These are phyloP conservation scores for Nicotiana obtusifolia DNA, from an alignment of 257 asterid genomes.

Conservation along the genomic window DNA sequence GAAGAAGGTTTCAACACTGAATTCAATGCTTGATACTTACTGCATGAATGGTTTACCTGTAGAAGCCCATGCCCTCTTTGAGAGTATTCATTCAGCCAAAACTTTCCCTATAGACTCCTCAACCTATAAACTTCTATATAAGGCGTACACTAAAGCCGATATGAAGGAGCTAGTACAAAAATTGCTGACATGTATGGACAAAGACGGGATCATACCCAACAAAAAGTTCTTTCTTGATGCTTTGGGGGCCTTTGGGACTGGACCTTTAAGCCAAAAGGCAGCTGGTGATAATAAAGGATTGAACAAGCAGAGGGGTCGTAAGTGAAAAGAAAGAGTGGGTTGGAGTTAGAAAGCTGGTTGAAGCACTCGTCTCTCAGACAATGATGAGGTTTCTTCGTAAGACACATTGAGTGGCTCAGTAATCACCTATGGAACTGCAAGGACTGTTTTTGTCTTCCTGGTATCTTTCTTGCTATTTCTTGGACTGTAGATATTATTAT, in stretches of 20 bases:
- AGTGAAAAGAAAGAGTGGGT: not conserved
- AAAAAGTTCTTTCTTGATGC: slow-evolving; percentile 85
- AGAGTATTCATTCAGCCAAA: slow-evolving; percentile 36
- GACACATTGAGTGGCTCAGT: not conserved
- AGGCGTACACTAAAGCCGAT: slow-evolving; percentile 76
- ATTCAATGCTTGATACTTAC: slow-evolving; percentile 85
- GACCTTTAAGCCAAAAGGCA: slow-evolving; percentile 34
- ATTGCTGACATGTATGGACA: slow-evolving; percentile 60
- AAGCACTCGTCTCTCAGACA: not conserved
- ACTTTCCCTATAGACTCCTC: slow-evolving; percentile 50
- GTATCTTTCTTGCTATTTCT: not conserved
- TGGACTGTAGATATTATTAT: not conserved
- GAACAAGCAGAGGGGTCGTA: not conserved
- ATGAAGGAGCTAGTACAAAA: slow-evolving; percentile 67
- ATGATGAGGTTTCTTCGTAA: not conserved
- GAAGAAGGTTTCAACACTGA: slow-evolving; percentile 68
- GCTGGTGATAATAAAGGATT: slow-evolving; percentile 18
- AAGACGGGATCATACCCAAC: slow-evolving; percentile 79
- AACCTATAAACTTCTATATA: slow-evolving; percentile 78
- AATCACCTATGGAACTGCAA: not conserved
- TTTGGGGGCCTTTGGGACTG: slow-evolving; percentile 61
- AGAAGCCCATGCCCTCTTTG: slow-evolving; percentile 74
- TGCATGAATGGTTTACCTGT: slow-evolving; percentile 69
- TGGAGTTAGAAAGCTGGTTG: not conserved
- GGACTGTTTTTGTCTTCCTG: not conserved